Percentiles rank a stretch among this genome's conserved stretches.
These are phyloP conservation scores for Cladophialophora yegresii DNA, from an alignment of 2,329 filamentous ascomycete species.

Conservation along the genomic window DNA sequence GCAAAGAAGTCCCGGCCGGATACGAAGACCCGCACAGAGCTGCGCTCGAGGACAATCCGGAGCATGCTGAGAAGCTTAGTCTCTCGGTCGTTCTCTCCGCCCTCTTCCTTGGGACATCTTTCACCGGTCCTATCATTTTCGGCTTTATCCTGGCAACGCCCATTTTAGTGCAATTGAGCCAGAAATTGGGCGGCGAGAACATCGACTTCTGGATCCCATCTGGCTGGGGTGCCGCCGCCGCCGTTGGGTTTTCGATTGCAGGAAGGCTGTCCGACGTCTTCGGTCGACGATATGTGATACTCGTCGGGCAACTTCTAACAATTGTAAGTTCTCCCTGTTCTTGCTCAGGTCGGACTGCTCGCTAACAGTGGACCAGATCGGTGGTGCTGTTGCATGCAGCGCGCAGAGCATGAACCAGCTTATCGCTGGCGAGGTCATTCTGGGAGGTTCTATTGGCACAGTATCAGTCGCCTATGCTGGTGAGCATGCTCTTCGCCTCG, in stretches of 20 bases:
- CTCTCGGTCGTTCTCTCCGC: slow-evolving; percentile 28
- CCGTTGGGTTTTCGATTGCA: slow-evolving; percentile 27
- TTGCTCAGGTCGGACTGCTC: background rate
- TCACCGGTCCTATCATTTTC: slow-evolving; percentile 30
- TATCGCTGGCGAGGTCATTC: slow-evolving; percentile 29
- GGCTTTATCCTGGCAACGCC: slow-evolving; percentile 30
- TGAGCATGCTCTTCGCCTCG: slow-evolving; percentile 7
- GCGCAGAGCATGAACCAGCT: slow-evolving; percentile 30
- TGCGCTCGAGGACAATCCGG: slow-evolving; percentile 29
- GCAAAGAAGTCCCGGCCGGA: slow-evolving; percentile 18
- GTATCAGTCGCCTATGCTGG: slow-evolving; percentile 29
- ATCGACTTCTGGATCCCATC: slow-evolving; percentile 31
- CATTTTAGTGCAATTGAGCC: slow-evolving; percentile 28
- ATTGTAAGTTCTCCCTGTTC: slow-evolving; percentile 6
- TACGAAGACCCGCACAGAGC: slow-evolving; percentile 31
- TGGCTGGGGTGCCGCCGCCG: slow-evolving; percentile 28
- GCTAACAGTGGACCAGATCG: slow-evolving; percentile 6
- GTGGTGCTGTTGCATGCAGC: slow-evolving; percentile 26
- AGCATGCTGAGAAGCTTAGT: slow-evolving; percentile 27
- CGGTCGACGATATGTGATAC: slow-evolving; percentile 30
- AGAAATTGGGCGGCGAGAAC: slow-evolving; percentile 25
- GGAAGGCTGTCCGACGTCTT: slow-evolving; percentile 30
- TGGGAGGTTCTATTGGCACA: slow-evolving; percentile 28
- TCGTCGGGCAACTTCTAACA: slow-evolving; percentile 29
- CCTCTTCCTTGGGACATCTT: slow-evolving; percentile 30